A percentile compares a stretch with the other conserved stretches of the same genome.
phyloP scores from a whole-genome alignment of 2,329 filamentous ascomycete genomes.

The Eutypa lata region DNA sequence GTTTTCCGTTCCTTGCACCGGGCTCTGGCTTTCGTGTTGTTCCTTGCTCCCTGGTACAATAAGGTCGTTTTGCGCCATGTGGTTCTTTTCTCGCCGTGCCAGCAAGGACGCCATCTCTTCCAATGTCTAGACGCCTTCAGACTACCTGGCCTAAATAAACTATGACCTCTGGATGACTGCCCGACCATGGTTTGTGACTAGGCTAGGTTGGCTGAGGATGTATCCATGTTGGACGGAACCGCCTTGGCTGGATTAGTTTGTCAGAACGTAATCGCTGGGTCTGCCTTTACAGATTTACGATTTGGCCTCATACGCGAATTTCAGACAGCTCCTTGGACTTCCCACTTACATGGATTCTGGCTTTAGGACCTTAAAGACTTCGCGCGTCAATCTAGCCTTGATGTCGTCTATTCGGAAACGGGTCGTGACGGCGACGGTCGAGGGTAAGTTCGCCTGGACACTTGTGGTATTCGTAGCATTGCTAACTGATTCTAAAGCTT shows the following conservation, averaged over 20 bases:
- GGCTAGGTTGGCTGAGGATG: conserved; percentile 27
- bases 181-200: conserved; percentile 26
- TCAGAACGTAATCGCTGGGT: conserved; percentile 28
- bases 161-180: conserved; percentile 19
- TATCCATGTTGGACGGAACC: conserved; percentile 26
- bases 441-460: conserved; percentile 62
- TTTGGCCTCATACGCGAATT: conserved; percentile 29
- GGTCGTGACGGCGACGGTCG: conserved; percentile 86
- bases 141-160: conserved; percentile 18
- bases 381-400: conserved; percentile 90
- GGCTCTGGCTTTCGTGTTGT: conserved; percentile 30
- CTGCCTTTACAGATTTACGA: conserved; percentile 28
- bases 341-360: conserved; percentile 78
- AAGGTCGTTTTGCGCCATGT: conserved; percentile 23
- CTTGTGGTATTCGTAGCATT: neutral
- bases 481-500: conserved; percentile 62
- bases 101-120: conserved; percentile 21
- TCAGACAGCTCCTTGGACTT: conserved; percentile 47
- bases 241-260: conserved; percentile 28
- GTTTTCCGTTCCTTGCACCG: conserved; percentile 41
- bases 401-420: conserved; percentile 97
- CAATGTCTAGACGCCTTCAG: conserved; percentile 21
- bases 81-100: conserved; percentile 19
- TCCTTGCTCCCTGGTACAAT: conserved; percentile 22
- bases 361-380: conserved; percentile 99